These are phyloP conservation scores for Fraxinus americana DNA, from an alignment of 257 asterid genomes.

Conservation along the genomic window DNA sequence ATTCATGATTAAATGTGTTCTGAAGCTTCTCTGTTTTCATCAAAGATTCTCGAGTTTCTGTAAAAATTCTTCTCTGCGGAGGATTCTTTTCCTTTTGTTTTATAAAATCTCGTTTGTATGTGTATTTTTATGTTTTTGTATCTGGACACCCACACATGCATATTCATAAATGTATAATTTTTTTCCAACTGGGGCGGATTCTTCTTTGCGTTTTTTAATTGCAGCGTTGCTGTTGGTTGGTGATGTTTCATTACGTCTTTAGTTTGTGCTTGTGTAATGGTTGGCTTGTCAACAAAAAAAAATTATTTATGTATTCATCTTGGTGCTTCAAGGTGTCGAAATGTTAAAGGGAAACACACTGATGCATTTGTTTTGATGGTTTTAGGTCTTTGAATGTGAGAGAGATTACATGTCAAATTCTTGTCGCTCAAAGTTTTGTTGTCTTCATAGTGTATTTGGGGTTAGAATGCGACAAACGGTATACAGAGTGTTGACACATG, in stretches of 20 bases:
- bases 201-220: background rate
- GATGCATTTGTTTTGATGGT: background rate
- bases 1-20: slow-evolving; percentile 19
- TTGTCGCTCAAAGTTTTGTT: background rate
- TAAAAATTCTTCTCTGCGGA: too few species aligned
- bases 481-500: background rate
- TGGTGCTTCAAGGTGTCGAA: too few species aligned
- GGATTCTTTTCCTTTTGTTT: background rate
- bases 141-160: background rate
- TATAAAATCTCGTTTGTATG: slow-evolving; percentile 8
- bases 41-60: background rate
- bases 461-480: background rate
- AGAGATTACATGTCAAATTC: background rate
- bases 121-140: background rate
- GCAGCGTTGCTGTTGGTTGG: background rate
- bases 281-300: background rate
- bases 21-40: slow-evolving; percentile 8
- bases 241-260: background rate
- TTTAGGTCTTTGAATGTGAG: background rate
- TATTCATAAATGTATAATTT: background rate
- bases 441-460: background rate
- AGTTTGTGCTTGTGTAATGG: background rate
- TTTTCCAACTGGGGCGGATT: background rate
- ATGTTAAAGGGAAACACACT: background rate
- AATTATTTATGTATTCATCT: too few species aligned